A percentile compares a stretch with the other conserved stretches of the same genome.
phyloP scores from a whole-genome alignment of 179 eudicot species.

The Gypsophila paniculata region DNA sequence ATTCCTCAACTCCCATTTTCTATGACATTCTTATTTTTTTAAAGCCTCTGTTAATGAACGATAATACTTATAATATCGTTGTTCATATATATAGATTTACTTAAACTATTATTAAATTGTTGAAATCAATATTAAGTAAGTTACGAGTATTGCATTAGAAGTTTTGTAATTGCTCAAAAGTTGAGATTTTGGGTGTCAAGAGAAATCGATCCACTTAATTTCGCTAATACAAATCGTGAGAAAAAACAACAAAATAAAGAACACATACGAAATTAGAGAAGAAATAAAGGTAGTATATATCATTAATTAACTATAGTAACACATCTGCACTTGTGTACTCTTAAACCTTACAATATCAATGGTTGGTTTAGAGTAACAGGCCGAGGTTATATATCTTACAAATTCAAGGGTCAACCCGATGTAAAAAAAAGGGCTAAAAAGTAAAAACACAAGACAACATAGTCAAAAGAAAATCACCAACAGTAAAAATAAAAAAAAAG shows the following conservation, averaged over 20 bases:
- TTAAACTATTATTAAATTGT: too few species aligned
- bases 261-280: not conserved
- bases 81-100: too few species aligned
- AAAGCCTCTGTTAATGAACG: not conserved
- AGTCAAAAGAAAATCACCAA: slow-evolving; percentile 26
- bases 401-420: slow-evolving; percentile 19
- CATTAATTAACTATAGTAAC: slow-evolving; percentile 25
- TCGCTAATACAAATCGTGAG: too few species aligned
- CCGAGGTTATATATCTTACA: slow-evolving; percentile 37
- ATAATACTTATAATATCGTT: too few species aligned
- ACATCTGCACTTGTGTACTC: slow-evolving; percentile 35
- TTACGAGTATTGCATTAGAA: too few species aligned
- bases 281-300: slow-evolving; percentile 22
- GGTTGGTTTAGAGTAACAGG: slow-evolving; percentile 37
- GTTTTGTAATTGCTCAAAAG: too few species aligned
- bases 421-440: slow-evolving; percentile 2
- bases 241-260: not conserved
- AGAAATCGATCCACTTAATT: too few species aligned
- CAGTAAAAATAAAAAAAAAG: slow-evolving; percentile 1
- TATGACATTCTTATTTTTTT: not conserved
- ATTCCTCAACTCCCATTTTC: not conserved
- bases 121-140: too few species aligned
- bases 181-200: too few species aligned
- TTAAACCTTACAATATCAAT: slow-evolving; percentile 21
- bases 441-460: slow-evolving; percentile 9